A percentile compares a stretch with the other conserved stretches of the same genome.
Evolutionary conservation across 306 rosid genomes (phyloP).

Genomic region (Lathyrus aphaca): DNA sequence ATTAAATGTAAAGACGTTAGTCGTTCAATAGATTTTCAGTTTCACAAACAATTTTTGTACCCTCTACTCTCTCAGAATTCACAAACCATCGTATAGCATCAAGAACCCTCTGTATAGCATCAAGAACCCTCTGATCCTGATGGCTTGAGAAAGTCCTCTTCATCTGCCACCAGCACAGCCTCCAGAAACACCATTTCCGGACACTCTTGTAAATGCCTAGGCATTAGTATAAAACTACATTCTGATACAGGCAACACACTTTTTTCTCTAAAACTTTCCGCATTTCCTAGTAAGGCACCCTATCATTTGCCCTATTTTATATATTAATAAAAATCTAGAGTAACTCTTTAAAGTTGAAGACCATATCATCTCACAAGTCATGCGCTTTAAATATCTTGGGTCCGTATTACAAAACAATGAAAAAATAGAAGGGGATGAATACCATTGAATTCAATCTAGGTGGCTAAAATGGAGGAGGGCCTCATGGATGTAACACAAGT

Average conservation of each 20-base stretch:
- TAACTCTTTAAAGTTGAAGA: not conserved
- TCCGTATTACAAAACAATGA: too few species aligned
- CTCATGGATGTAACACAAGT: too few species aligned
- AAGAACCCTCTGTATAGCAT: not conserved
- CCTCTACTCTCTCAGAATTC: not conserved
- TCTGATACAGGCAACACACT: conserved; percentile 3
- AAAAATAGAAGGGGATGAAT: too few species aligned
- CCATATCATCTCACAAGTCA: too few species aligned
- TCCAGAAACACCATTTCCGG: not conserved
- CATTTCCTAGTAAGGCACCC: not conserved
- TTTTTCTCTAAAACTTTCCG: conserved; percentile 1
- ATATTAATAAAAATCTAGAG: not conserved
- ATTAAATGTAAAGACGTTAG: not conserved
- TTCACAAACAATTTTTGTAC: not conserved
- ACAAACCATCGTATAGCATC: not conserved
- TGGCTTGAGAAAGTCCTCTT: conserved; percentile 4
- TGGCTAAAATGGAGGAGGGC: too few species aligned
- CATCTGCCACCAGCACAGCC: not conserved
- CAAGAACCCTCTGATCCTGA: conserved; percentile 6
- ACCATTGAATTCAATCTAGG: too few species aligned
- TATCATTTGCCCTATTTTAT: not conserved
- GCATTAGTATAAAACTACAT: not conserved
- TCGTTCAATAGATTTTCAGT: not conserved
- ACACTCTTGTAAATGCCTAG: not conserved
- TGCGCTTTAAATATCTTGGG: too few species aligned